Evolutionary conservation across 176 grass and related monocot genomes (phyloP), one percentile per base, ranked within the genome.

Genomic region (Carex littledalei): DNA sequence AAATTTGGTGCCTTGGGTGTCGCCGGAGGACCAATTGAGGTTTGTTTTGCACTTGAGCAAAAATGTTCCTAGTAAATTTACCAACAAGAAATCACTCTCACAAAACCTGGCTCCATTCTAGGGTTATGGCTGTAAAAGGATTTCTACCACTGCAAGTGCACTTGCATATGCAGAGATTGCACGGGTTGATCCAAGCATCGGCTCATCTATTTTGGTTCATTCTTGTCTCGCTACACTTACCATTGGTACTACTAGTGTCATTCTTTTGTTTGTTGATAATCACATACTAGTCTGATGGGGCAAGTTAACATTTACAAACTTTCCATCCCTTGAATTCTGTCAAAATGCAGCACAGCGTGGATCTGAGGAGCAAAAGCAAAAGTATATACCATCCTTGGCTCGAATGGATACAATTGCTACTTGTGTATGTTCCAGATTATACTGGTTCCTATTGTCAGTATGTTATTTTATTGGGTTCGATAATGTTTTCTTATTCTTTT

Each of bases 341-440:
- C 24, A 43, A 43, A 67, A 56, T 62, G 14, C 22, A 85, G 87
- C 81, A 65, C 73, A 88, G 1, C 37, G 87, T 70, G 91, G 89
- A 83, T 88, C 91, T n/a, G 88, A 92, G 21, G 83, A 79, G 18
- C 91, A 93, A 80, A 90, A 90, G 70, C n/a, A 87, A n/a, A 94
- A 94, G 35, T 91, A 94, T 50, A 78, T 90, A 45, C 87, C 89
- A 12, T 67, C 63, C 22, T 34, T 91, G 43, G 87, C 89, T 71
- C 76, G 62, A 81, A 58, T 90, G 22, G 66, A 87, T 13, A 93
- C 62, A 26, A 76, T 90, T 63, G 87, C 81, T 56, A 87, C 70
- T n/a, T 90, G 82, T 81, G 91, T 93, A 88, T 75, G 88, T 83
- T n/a, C 20, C 54, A 63, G 35, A 64, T 21, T 79, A 17, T 58